Evolutionary conservation across 345 rosid species (phyloP), one percentile per base, ranked within the genome.

Genomic region (Trapa bicornis): DNA sequence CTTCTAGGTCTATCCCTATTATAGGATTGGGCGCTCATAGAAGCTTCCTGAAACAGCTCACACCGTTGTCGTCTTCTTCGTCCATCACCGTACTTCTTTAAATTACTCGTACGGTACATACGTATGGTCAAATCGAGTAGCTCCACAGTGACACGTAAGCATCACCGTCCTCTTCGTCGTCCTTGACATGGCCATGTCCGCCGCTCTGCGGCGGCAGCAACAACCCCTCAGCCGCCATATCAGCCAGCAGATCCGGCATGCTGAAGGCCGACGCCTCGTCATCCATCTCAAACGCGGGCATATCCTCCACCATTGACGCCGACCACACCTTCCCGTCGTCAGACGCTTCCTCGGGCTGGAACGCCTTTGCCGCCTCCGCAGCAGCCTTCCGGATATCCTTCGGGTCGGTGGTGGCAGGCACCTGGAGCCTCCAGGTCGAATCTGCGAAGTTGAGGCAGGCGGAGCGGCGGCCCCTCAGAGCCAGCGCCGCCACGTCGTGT

Each of bases 381-480:
- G 91, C 98, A 1, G 93, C 87, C 80, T 74, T 84, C 69, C 88
- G 91, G 8, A 89, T 93, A n/a, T 86, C 96, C 74, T 84, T 88
- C 0, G 89, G 73, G 41, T 83, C 85, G 6, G 60, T 45, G 48
- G 12, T 45, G 48, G 48, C 48, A 1, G 82, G 76, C 16, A 72
- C 71, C 0, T 79, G 84, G 65, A 81, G 66, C 43, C 74, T 58
- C 70, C 69, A 67, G 3, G 76, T 79, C 1, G 76, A 60, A 65
- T 78, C 78, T 0, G 85, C 85, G 39, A 85, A 85, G 61, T 85
- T 82, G 41, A 85, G 68, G 3, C 80, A 69, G 17, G 83, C 85
- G 1, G 76, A 57, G 10, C 67, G 76, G 14, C 86, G 76, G 14
- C 86, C 83, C 32, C 81, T 70, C 36, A 85, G 72, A 0, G 86